A percentile compares a stretch with the other conserved stretches of the same genome.
phyloP scores from a whole-genome alignment of 2,329 filamentous ascomycete species.

The Ophiostoma perfectum region DNA sequence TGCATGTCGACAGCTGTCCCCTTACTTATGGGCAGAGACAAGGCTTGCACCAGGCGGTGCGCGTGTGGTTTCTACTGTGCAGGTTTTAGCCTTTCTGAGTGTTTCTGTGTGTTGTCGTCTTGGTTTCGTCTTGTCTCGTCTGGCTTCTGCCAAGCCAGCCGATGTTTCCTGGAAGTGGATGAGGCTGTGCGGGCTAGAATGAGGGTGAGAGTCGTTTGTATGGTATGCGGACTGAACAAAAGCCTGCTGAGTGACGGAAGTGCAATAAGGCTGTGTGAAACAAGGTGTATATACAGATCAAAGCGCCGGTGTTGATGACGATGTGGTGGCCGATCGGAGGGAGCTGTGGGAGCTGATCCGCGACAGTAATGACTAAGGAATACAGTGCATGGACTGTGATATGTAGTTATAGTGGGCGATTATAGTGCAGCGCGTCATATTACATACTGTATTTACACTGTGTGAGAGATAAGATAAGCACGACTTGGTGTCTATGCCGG shows the following conservation, averaged over 20 bases:
- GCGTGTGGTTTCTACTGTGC: not conserved
- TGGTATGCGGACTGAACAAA: no score
- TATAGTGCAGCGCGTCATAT: not conserved
- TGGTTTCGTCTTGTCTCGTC: not conserved
- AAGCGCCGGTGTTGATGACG: not conserved
- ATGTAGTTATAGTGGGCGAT: not conserved
- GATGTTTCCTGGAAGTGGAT: conserved; percentile 1
- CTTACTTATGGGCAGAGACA: not conserved
- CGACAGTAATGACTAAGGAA: conserved; percentile 1
- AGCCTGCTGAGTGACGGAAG: not conserved
- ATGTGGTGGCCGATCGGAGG: conserved; percentile 1
- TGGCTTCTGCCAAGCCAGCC: not conserved
- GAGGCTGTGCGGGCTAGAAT: not conserved
- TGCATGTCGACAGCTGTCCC: not conserved
- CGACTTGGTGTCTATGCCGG: not conserved
- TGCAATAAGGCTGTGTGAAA: not conserved
- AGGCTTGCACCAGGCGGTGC: not conserved
- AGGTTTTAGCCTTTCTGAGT: not conserved
- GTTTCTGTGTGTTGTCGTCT: not conserved
- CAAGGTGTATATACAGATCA: not conserved
- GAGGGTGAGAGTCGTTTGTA: not conserved
- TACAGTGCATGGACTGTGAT: not conserved
- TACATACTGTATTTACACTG: not conserved
- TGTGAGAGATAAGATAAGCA: not conserved
- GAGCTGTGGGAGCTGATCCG: not conserved